Evolutionary conservation across 2,329 filamentous ascomycete species (phyloP).

Genomic region (Arthrinium phaeospermum): DNA sequence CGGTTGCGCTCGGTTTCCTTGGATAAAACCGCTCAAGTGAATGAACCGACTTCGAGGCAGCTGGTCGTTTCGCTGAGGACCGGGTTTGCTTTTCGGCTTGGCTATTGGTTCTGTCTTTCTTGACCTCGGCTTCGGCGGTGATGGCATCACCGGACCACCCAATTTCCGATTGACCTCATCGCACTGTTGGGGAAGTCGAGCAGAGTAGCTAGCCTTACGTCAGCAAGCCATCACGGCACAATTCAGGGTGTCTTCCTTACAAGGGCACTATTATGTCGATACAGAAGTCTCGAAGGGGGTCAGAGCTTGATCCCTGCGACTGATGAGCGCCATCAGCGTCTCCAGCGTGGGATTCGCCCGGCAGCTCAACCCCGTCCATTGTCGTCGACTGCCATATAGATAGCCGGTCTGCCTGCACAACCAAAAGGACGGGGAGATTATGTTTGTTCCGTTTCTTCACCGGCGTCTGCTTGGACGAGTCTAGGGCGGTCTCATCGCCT

Average conservation of each 20-base stretch:
- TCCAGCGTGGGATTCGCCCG: slow-evolving; percentile 54
- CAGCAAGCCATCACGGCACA: slow-evolving; percentile 34
- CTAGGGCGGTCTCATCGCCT: slow-evolving; percentile 39
- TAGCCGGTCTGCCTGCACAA: slow-evolving; percentile 77
- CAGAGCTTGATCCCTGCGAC: slow-evolving; percentile 52
- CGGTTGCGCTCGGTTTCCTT: slow-evolving; percentile 59
- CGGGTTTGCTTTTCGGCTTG: slow-evolving; percentile 56
- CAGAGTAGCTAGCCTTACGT: slow-evolving; percentile 65
- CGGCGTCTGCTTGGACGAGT: slow-evolving; percentile 39
- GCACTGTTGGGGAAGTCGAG: slow-evolving; percentile 75
- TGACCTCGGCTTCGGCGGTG: slow-evolving; percentile 57
- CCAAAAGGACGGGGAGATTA: slow-evolving; percentile 69
- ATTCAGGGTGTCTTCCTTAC: slow-evolving; percentile 49
- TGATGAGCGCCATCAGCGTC: slow-evolving; percentile 40
- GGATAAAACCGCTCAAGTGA: slow-evolving; percentile 68
- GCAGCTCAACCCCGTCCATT: slow-evolving; percentile 59
- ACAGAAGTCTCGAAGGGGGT: slow-evolving; percentile 78
- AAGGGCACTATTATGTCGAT: slow-evolving; percentile 82
- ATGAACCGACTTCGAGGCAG: slow-evolving; percentile 48
- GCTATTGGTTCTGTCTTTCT: slow-evolving; percentile 50
- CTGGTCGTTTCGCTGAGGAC: slow-evolving; percentile 54
- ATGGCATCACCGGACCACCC: slow-evolving; percentile 70
- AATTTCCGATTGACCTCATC: slow-evolving; percentile 76
- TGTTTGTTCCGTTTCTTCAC: slow-evolving; percentile 66
- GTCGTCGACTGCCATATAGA: slow-evolving; percentile 85